Evolutionary conservation across 1,284 basidiomycete species (phyloP), one percentile per base, ranked within the genome.

Genomic region (Rhodotorula mucilaginosa): DNA sequence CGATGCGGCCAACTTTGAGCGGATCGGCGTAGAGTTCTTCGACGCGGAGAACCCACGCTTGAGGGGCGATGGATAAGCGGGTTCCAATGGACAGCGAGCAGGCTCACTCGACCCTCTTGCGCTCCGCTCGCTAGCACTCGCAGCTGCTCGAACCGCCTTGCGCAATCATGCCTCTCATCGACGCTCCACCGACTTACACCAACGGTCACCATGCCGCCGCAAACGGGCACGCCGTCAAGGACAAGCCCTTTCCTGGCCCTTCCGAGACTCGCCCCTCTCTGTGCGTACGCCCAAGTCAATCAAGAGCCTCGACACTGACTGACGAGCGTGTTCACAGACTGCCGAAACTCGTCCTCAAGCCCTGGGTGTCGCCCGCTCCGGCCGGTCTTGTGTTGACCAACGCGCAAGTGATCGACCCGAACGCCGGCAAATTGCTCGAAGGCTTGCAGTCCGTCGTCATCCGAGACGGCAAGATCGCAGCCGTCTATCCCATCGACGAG

Each of bases 331-430:
- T 16, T 8, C 29, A 6, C 70, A 82, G 81, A 15, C 79, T 82
- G 21, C 80, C 81, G 5, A 82, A 83, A 68, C 79, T 84, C 44
- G 79, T 76, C 1, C 64, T 81, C 44, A 83, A 82, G 71, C 83
- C 83, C 8, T 84, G 83, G 83, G 62, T 81, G 10, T 68, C 68
- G 16, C 47, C 74, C 0, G 54, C 71, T 3, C 78, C 81, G 0
- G 76, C 77, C 5, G 63, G 73, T 10, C 65, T 83, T 26, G 73
- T 80, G 21, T 72, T 84, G 15, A 77, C 72, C 26, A 82, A 83
- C 68, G 82, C 79, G 5, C 69, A 70, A 16, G 76, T 84, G 47
- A 77, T 84, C 47, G 81, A 83, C 68, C 80, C 83, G 15, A 76
- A 74, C 1, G 65, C 72, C 1, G 79, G 75, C 19, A 47, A 61